Conservation (phyloP, 768 basidiomycete species). For the Lenzites betulinus region DNA sequence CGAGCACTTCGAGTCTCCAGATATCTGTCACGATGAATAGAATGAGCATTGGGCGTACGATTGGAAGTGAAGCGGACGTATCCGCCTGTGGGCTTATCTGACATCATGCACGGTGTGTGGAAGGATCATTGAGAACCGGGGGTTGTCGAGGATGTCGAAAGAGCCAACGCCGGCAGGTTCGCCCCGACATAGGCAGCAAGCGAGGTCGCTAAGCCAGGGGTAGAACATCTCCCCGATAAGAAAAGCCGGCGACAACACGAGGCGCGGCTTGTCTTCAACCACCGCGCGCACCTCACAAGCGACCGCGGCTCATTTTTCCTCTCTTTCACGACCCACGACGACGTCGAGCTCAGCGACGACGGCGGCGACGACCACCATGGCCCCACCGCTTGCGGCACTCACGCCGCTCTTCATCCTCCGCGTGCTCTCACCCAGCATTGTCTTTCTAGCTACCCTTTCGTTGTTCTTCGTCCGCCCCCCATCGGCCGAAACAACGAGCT, state of each 20-base stretch:
- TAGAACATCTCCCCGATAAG: constrained; percentile 24
- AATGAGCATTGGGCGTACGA: not conserved
- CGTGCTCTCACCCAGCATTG: constrained; percentile 66
- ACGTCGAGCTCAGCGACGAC: constrained; percentile 38
- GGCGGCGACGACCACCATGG: constrained; percentile 28
- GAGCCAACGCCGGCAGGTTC: constrained; percentile 13
- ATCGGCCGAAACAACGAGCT: constrained; percentile 17
- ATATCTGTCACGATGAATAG: not conserved
- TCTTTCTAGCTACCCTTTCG: constrained; percentile 62
- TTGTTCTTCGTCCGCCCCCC: constrained; percentile 54
- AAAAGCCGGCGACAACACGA: constrained; percentile 21
- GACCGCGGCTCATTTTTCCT: constrained; percentile 16
- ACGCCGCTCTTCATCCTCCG: constrained; percentile 57
- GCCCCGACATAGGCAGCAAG: constrained; percentile 16
- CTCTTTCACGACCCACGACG: constrained; percentile 30
- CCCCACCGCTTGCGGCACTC: constrained; percentile 24
- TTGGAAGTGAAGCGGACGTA: not conserved
- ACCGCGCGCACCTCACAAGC: not conserved
- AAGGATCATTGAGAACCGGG: not conserved
- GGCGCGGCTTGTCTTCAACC: constrained; percentile 18
- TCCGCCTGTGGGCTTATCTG: constrained; percentile 4
- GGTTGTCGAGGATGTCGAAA: not conserved
- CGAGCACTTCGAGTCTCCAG: not conserved
- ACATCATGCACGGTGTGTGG: constrained; percentile 14
- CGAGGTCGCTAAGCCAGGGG: constrained; percentile 17